These are phyloP conservation scores for Linderina pennispora DNA, from an alignment of 192 early-diverging fungal species.

Conservation along the genomic window DNA sequence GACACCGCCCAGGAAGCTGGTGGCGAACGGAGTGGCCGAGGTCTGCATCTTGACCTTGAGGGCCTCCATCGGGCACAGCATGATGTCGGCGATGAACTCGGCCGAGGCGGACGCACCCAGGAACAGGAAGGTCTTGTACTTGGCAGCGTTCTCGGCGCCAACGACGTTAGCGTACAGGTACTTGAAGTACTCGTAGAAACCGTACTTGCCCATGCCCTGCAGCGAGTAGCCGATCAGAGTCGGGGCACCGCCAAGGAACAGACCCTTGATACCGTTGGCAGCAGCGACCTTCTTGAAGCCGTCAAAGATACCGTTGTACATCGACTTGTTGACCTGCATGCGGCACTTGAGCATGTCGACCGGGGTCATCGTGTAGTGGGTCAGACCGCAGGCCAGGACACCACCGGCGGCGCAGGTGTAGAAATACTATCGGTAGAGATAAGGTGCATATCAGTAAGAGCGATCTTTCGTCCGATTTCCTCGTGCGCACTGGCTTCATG, in stretches of 20 bases:
- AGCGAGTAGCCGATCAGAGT: constrained; percentile 79
- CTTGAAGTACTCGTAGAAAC: constrained; percentile 89
- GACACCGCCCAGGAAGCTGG: constrained; percentile 57
- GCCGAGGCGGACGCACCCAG: constrained; percentile 70
- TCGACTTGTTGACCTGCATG: constrained; percentile 49
- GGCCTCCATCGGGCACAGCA: constrained; percentile 81
- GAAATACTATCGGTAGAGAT: constrained; percentile 50
- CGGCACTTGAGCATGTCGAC: constrained; percentile 54
- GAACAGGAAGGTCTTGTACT: constrained; percentile 71
- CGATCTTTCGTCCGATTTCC: no score
- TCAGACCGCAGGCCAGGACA: constrained; percentile 60
- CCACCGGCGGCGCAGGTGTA: constrained; percentile 58
- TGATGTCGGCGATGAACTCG: constrained; percentile 76
- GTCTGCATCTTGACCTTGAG: constrained; percentile 86
- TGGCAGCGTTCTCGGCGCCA: constrained; percentile 63
- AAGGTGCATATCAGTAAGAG: no score
- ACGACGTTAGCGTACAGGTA: constrained; percentile 56
- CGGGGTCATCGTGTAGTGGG: constrained; percentile 57
- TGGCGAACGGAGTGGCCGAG: constrained; percentile 67
- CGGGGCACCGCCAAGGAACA: constrained; percentile 73
- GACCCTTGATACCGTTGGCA: constrained; percentile 63
- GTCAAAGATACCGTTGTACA: constrained; percentile 50
- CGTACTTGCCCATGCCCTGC: constrained; percentile 86
- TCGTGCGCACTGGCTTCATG: no score
- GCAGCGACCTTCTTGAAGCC: constrained; percentile 49